A percentile compares a stretch with the other conserved stretches of the same genome.
Evolutionary conservation across 2,329 filamentous ascomycete species (phyloP).

Genomic region (Endoconidiophora polonica): DNA sequence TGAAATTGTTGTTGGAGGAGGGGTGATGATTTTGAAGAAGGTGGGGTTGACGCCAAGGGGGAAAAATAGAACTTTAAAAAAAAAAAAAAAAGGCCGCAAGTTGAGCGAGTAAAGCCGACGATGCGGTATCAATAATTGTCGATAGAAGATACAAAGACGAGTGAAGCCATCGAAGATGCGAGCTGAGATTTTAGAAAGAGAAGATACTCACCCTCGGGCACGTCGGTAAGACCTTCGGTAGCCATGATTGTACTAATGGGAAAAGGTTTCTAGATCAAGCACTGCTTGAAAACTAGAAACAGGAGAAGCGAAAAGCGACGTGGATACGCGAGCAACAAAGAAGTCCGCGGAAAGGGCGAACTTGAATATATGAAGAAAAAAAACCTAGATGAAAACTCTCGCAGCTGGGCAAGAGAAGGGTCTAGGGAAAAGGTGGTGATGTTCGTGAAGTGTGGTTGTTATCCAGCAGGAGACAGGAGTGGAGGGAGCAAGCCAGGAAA

Average conservation of each 20-base stretch:
- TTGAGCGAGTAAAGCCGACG: not conserved
- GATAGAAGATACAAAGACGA: not conserved
- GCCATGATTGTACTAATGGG: conserved; percentile 79
- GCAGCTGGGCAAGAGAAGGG: conserved; percentile 27
- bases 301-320: conserved; percentile 20
- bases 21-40: not conserved
- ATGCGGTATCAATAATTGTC: not conserved
- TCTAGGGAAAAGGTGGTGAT: conserved; percentile 22
- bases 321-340: conserved; percentile 18
- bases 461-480: conserved; percentile 1
- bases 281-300: conserved; percentile 55
- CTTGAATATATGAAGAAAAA: not conserved
- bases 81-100: not conserved
- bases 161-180: not conserved
- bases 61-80: not conserved
- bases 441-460: conserved; percentile 6
- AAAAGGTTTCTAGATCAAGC: conserved; percentile 54
- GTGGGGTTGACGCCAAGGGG: conserved; percentile 4
- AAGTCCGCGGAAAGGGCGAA: conserved; percentile 16
- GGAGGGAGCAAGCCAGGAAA: conserved; percentile 8
- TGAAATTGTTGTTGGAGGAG: not conserved
- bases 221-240: conserved; percentile 97
- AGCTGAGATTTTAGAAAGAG: not conserved
- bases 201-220: conserved; percentile 64
- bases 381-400: conserved; percentile 32